Evolutionary conservation across 176 grass and related monocot genomes (phyloP).

Genomic region (Musa beccarii): DNA sequence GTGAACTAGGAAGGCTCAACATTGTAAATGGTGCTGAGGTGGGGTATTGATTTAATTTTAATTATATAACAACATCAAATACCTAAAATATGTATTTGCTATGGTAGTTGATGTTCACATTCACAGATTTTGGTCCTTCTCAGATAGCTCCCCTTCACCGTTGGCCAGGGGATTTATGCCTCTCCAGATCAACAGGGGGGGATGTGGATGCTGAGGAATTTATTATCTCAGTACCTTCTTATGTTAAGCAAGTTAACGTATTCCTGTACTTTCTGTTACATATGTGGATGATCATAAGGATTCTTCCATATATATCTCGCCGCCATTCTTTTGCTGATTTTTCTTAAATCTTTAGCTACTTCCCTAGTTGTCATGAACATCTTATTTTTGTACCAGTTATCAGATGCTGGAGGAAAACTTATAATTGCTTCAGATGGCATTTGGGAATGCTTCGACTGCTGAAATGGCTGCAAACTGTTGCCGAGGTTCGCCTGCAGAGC

Average conservation of each 20-base stretch:
- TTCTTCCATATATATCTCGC: background rate
- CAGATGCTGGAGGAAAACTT: constrained; percentile 79
- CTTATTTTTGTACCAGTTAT: constrained; percentile 39
- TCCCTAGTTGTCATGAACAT: background rate
- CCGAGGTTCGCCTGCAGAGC: constrained; percentile 72
- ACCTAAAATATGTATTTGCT: background rate
- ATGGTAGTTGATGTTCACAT: background rate
- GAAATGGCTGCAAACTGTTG: constrained; percentile 82
- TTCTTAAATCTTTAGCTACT: background rate
- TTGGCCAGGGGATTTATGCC: constrained; percentile 86
- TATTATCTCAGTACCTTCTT: constrained; percentile 77
- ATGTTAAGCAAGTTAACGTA: constrained; percentile 97
- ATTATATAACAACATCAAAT: constrained; percentile 1
- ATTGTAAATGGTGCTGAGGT: constrained; percentile 92
- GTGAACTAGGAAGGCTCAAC: constrained; percentile 91
- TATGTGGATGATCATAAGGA: too few species aligned
- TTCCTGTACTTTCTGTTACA: background rate
- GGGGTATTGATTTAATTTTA: constrained; percentile 11
- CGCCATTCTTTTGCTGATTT: background rate
- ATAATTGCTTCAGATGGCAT: constrained; percentile 97
- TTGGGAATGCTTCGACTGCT: constrained; percentile 85
- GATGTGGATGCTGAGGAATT: constrained; percentile 94
- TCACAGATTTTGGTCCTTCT: constrained; percentile 20
- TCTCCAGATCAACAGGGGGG: constrained; percentile 87
- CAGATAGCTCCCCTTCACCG: constrained; percentile 81